Evolutionary conservation across 805 yeast species (phyloP), one percentile per base, ranked within the genome.

Genomic region (Wickerhamomyces xylosicus): DNA sequence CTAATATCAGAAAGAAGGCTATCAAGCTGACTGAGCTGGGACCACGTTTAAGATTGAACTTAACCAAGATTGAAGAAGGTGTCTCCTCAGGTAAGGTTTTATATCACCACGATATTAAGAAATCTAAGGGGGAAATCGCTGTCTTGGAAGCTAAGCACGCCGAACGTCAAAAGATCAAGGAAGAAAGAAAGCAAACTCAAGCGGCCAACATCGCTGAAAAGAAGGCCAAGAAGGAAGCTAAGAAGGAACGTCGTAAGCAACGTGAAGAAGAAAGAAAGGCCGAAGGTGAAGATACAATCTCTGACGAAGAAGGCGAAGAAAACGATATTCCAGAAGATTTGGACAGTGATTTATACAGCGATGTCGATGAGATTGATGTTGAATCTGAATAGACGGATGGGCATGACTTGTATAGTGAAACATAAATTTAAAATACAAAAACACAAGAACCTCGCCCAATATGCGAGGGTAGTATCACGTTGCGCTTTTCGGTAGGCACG

Each of bases 21-120:
- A 85, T 92, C 49, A 89, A 86, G 57, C 67, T 92, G 37, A 85
- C 90, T 1, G 98, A 92, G 59, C 65, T 90, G 36, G 98, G 98
- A 0, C 98, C 98, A 29, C 72, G 98, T 47, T 62, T 92, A 59
- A 76, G 74, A 48, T 64, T 92, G 59, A 67, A 77, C 37, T 64
- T 92, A 41, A 64, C 81, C 37, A 92, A 92, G 63, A 85, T 92
- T 39, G 97, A 90, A 61, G 97, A 90, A 54, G 95, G 92, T 15
- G 72, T 85, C 18, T 90, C 96, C 42, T 66, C 79, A 0, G 95
- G 97, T 38, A 89, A 85, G 62, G 85, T 92, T 15, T 60, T 92
- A 44, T 85, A 83, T 61, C 98, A 92, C 57, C 70, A 85, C 34
- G 70, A 66, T 39, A 67, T 86, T 44, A 63, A 64, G 38, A 89